Base-by-base conservation (phyloP, 2,329 filamentous ascomycete species). In the Sporothrix humicola region DNA sequence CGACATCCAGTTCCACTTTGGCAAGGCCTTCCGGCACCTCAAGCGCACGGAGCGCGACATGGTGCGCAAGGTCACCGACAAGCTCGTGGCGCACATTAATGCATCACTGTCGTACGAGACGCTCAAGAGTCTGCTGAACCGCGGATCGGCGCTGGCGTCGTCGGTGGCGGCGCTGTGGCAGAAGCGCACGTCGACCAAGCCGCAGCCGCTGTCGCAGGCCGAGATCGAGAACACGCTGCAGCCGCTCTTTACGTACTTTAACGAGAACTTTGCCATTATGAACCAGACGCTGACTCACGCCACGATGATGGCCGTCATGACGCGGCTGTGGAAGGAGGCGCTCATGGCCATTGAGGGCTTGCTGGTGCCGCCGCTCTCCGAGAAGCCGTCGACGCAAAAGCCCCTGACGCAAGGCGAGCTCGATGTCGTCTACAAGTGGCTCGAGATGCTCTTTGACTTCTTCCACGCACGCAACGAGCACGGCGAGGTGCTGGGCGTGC, bases 241-340 rank as follows among this genome's bases (percentile, higher is more conserved):
- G 77, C 92, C 94, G 4, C 87, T 99, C 0, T 96, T 98, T 80
- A 89, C 90, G 72, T 99, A 99, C 81, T 99, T 99, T 80, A 93
- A 99, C 80, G 95, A 98, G 81, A 99, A 99, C 79, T 99, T 99
- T 82, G 94, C 94, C 74, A 97, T 98, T 78, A 97, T 99, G 95
- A 98, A 98, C 83, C 91, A 96, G 82, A 98, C 95, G 0, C 85
- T 99, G 73, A 98, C 96, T 0, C 92, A 94, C 73, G 91, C 94
- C 73, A 97, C 96, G n/a, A 98, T 99, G 95, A 90, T 95, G 78
- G 95, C 96, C 80, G 96, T 99, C 78, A 99, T 99, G 96, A 97
- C 94, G 26, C 90, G 96, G 61, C 84, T 99, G 6, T 99, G 96
- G 96, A 99, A 99, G 83, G 96, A 99, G 81, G 95, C 97, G 0